phyloP scores from a whole-genome alignment of 306 rosid genomes.

The Trifolium dubium region DNA sequence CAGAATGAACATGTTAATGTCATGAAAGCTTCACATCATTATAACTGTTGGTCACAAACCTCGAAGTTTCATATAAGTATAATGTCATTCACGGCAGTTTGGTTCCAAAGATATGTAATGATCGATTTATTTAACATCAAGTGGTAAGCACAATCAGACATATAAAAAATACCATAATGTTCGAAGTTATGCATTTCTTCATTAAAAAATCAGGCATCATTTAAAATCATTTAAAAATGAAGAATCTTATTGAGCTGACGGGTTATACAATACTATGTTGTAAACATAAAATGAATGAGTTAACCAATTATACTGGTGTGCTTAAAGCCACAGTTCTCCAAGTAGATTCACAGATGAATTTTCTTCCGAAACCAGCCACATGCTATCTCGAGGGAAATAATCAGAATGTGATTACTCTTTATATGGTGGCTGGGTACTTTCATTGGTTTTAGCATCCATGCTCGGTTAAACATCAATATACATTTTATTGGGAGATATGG shows the following conservation, averaged over 20 bases:
- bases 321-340: constrained; percentile 7
- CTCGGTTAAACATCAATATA: too few species aligned
- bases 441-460: too few species aligned
- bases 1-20: constrained; percentile 23
- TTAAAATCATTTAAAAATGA: neutral
- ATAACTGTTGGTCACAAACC: constrained; percentile 26
- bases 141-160: constrained; percentile 19
- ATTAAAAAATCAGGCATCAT: neutral
- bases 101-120: neutral
- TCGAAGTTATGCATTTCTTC: constrained; percentile 14
- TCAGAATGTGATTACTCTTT: too few species aligned
- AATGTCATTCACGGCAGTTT: constrained; percentile 9
- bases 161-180: constrained; percentile 1
- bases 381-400: too few species aligned
- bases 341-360: constrained; percentile 16
- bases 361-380: too few species aligned
- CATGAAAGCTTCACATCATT: constrained; percentile 29
- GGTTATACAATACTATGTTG: neutral
- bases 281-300: neutral
- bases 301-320: neutral
- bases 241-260: neutral
- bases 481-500: too few species aligned
- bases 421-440: too few species aligned
- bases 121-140: constrained; percentile 29
- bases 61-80: constrained; percentile 10